Base-by-base conservation (phyloP, 2,329 filamentous ascomycete species). In the Sodiomyces alkalinus region DNA sequence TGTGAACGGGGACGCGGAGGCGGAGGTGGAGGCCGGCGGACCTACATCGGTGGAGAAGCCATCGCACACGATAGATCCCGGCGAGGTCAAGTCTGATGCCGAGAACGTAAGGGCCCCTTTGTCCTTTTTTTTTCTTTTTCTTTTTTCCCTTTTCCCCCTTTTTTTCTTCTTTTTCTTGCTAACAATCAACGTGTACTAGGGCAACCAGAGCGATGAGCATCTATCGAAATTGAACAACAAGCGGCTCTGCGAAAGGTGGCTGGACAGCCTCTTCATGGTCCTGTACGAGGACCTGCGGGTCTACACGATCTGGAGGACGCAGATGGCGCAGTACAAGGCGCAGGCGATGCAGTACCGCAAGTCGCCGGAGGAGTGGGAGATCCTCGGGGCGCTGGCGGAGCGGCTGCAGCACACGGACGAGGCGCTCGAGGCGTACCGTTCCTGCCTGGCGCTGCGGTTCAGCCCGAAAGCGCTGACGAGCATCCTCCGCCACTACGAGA, bases 211-310 rank as follows among this genome's bases (percentile, higher is more conserved):
- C 5, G 74, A 83, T 39, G 69, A 77, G 32, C 67, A 80, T 40
- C 80, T 92, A 41, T 86, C 85, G 6, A 81, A 87, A 42, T 83
- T 98, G 47, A 90, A 92, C 49, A 93, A 94, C 54, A 98, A 98
- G 59, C 78, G 90, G 1, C 70, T 98, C 1, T 98, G 90, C 46
- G 90, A 98, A 55, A 75, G 90, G 41, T 98, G 90, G 90, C 68
- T 98, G 3, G 90, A 98, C 54, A 96, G 92, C 44, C 67, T 98
- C 14, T 98, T 98, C 60, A 98, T 98, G 90, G 90, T 96, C 0
- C 67, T 98, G 3, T 98, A 98, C 51, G 90, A 98, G 52, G 90
- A 98, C 46, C 68, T 98, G 12, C 81, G 90, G 27, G 87, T 98
- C 25, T 98, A 98, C 61, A 98, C 90, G 9, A 98, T 98, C 52